Conservation (phyloP, 2,329 filamentous ascomycete genomes). For the Chrysoporthe puriensis region DNA sequence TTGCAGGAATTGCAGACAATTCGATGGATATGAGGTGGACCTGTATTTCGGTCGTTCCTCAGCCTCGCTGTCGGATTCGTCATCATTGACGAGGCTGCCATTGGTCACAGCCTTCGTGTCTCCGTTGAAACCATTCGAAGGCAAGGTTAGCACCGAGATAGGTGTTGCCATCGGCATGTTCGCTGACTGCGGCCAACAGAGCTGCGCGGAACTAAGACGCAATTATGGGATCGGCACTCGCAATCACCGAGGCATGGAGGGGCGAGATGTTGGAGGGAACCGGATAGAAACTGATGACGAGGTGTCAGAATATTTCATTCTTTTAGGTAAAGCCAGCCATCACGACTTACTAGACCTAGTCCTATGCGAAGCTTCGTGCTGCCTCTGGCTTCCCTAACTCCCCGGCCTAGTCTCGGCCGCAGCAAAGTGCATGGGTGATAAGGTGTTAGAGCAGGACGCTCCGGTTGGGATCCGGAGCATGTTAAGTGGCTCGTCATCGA, state of each 20-base stretch:
- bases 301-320: conserved; percentile 6
- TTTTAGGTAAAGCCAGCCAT: conserved; percentile 13
- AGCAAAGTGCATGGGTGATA: not conserved
- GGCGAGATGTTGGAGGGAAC: conserved; percentile 1
- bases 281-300: not conserved
- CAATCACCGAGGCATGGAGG: conserved; percentile 13
- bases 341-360: not conserved
- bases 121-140: not conserved
- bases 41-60: conserved; percentile 10
- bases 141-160: not conserved
- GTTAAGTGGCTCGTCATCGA: not conserved
- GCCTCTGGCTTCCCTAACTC: conserved; percentile 19
- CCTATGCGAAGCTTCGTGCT: not conserved
- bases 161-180: conserved; percentile 21
- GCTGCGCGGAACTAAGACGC: not conserved
- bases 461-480: not conserved
- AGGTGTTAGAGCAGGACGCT: not conserved
- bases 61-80: not conserved
- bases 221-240: conserved; percentile 17
- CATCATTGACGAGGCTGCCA: not conserved
- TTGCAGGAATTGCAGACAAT: conserved; percentile 20
- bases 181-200: not conserved
- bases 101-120: not conserved
- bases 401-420: conserved; percentile 15
- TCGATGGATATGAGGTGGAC: conserved; percentile 24